Evolutionary conservation across 1,284 basidiomycete genomes (phyloP), one percentile per base, ranked within the genome.

Genomic region (Heterobasidion parviporum): DNA sequence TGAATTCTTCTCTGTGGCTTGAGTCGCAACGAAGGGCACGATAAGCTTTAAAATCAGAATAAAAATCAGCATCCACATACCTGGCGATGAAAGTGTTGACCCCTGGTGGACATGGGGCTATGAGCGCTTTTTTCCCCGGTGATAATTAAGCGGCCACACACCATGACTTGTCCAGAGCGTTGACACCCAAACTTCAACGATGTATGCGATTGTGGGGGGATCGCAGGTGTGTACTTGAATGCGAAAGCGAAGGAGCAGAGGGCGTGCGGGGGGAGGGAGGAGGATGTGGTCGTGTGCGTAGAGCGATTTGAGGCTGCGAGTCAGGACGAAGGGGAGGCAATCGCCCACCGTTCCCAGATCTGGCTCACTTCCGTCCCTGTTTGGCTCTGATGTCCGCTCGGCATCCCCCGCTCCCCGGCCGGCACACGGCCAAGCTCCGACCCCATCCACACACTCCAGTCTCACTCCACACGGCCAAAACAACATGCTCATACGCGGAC

Each of bases 1-100:
- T 35, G 92, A 89, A 69, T 81, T 82, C 81, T 98, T 99, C 63
- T 87, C 83, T 57, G 88, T 93, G 50, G 89, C 91, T 87, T 72
- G 16, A 60, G 32, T 35, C 51, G 32, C 51, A 56, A 52, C 46
- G 57, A 54, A 15, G 59, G 53, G 36, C 50, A 54, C 34, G 36
- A 51, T n/a, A 51, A 26, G n/a, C 18, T 38, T 12, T 16, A 18
- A 15, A 46, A 8, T 20, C 20, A 41, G 52, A 34, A 12, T 9
- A 8, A 12, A 44, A 15, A 43, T 56, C 64, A 44, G 35, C 12
- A 48, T 12, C 41, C 16, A 70, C 79, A 59, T 57, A 87, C 86
- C 79, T 63, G 87, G 85, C 56, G 75, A 73, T 60, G 85, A 88
- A 55, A 89, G 78, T 41, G 82, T 87, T 81, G 88, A 85, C 68